Evolutionary conservation across 2,329 filamentous ascomycete species (phyloP).

Genomic region (Zymoseptoria tritici): DNA sequence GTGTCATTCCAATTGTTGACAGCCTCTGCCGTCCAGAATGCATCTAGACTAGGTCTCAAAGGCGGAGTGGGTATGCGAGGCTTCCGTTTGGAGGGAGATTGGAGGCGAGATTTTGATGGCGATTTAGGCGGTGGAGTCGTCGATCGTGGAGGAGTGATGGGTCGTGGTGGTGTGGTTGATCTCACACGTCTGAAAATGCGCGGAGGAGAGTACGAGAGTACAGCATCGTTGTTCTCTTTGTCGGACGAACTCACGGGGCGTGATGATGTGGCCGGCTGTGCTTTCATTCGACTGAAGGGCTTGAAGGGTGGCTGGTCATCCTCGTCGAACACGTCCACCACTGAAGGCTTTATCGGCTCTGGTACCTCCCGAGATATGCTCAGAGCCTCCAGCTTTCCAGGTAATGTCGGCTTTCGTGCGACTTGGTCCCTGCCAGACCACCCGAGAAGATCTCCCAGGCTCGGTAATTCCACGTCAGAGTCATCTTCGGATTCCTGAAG

Average conservation of each 20-base stretch:
- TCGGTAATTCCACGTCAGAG: constrained; percentile 24
- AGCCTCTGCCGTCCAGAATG: constrained; percentile 53
- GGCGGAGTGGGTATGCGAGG: constrained; percentile 47
- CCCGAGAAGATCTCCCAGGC: constrained; percentile 20
- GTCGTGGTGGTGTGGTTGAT: constrained; percentile 10
- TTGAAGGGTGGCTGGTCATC: background rate
- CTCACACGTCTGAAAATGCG: constrained; percentile 3
- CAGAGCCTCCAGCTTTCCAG: background rate
- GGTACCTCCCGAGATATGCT: background rate
- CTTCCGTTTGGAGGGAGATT: constrained; percentile 43
- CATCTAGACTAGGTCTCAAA: constrained; percentile 47
- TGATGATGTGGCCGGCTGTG: background rate
- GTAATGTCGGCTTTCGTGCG: background rate
- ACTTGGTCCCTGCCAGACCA: constrained; percentile 5
- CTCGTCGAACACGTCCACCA: background rate
- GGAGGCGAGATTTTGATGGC: constrained; percentile 36
- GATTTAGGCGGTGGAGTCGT: constrained; percentile 34
- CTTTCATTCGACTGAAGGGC: background rate
- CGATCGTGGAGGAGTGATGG: constrained; percentile 11
- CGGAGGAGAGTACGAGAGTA: constrained; percentile 22
- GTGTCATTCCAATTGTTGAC: constrained; percentile 59
- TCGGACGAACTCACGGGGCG: constrained; percentile 17
- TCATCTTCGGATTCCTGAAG: constrained; percentile 12
- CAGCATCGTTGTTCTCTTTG: constrained; percentile 24
- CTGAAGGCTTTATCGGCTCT: background rate